Evolutionary conservation across 2,329 filamentous ascomycete species (phyloP).

Genomic region (Fusarium sterilihyphosum): DNA sequence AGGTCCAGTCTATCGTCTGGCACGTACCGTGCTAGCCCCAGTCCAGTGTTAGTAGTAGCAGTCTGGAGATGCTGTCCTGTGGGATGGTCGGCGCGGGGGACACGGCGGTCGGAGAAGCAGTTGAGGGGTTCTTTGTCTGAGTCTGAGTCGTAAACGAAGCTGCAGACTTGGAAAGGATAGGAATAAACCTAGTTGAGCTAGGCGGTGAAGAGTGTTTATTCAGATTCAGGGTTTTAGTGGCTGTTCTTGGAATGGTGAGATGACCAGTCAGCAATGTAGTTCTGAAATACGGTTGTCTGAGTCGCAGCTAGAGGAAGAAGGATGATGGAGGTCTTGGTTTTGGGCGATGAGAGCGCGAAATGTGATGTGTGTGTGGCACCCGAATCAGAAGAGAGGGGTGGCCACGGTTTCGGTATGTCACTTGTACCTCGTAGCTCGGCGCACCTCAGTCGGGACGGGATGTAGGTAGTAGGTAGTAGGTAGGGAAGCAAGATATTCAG

Average conservation of each 20-base stretch:
- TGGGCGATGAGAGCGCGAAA: constrained; percentile 23
- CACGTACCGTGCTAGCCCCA: constrained; percentile 33
- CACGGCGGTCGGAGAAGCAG: constrained; percentile 20
- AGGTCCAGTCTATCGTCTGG: constrained; percentile 33
- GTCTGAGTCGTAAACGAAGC: constrained; percentile 18
- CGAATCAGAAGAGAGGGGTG: constrained; percentile 18
- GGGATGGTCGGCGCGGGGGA: constrained; percentile 19
- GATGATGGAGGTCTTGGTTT: constrained; percentile 25
- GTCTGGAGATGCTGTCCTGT: constrained; percentile 29
- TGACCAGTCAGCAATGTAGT: constrained; percentile 42
- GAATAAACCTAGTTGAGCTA: constrained; percentile 20
- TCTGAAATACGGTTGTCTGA: constrained; percentile 32
- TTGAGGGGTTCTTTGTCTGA: constrained; percentile 25
- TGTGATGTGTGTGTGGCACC: constrained; percentile 25
- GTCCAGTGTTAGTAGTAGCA: constrained; percentile 32
- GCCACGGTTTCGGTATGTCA: constrained; percentile 9
- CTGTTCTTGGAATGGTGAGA: constrained; percentile 44
- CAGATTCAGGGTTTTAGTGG: constrained; percentile 37
- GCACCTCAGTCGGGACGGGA: background rate
- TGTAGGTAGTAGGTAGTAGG: background rate
- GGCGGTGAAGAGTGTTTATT: constrained; percentile 39
- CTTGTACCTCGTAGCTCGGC: constrained; percentile 21
- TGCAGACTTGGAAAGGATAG: constrained; percentile 7
- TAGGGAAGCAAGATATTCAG: background rate
- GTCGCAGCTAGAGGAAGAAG: constrained; percentile 33